These are phyloP conservation scores for Ceratobasidium sp. DNA, from an alignment of 1,284 basidiomycete species.

Conservation along the genomic window DNA sequence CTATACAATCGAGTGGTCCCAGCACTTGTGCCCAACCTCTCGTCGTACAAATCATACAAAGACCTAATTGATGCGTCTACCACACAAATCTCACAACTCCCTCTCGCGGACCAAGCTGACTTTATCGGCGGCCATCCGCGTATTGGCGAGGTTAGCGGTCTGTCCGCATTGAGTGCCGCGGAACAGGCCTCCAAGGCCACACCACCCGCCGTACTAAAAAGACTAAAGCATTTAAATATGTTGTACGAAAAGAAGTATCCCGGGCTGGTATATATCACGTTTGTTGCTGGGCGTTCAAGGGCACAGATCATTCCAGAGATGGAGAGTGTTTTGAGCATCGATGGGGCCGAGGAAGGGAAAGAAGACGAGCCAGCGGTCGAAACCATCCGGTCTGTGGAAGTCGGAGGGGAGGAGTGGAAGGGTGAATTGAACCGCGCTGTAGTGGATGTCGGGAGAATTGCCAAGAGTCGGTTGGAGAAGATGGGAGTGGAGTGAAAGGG, in stretches of 20 bases:
- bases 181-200: constrained; percentile 66
- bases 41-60: constrained; percentile 57
- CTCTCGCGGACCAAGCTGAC: constrained; percentile 61
- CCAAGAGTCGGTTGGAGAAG: constrained; percentile 47
- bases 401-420: constrained; percentile 49
- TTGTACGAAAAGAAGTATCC: constrained; percentile 55
- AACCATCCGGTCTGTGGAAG: not conserved
- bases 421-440: constrained; percentile 52
- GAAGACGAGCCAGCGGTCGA: constrained; percentile 45
- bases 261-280: constrained; percentile 56
- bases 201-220: constrained; percentile 47
- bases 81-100: constrained; percentile 64
- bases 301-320: constrained; percentile 55
- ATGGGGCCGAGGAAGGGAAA: constrained; percentile 45
- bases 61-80: constrained; percentile 69
- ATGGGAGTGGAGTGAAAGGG: constrained; percentile 46
- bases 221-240: constrained; percentile 53
- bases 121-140: constrained; percentile 87
- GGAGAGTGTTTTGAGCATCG: constrained; percentile 48
- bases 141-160: constrained; percentile 77
- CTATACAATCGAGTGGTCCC: constrained; percentile 66
- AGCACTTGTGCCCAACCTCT: constrained; percentile 51
- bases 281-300: constrained; percentile 56
- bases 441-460: constrained; percentile 52
- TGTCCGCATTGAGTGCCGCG: constrained; percentile 74